Base-by-base conservation (phyloP, 129 eudicot genomes). In the Artemisia argyi region DNA sequence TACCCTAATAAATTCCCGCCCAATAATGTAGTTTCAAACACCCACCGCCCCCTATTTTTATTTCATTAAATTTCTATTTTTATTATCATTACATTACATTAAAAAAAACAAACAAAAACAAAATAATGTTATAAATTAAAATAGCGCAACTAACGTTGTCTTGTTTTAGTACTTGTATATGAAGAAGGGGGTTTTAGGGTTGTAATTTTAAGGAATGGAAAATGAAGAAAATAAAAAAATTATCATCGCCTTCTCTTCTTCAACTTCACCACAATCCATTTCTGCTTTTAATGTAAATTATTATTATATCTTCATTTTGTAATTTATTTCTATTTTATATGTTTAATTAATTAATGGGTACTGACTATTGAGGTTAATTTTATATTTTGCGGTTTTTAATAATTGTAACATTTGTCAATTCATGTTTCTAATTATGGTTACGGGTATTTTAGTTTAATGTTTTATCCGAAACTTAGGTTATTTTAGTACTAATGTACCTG, bases 1-100 rank as follows among this genome's bases (percentile, higher is more conserved):
- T 9, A 57, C 68, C 51, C 61, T 77, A 68, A 30, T 59, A 62
- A 77, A 62, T 62, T 78, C 72, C 81, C 77, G 76, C 76, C 71
- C 81, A 71, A 78, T 56, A 63, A 78, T 17, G 50, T 42, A 46
- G 30, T 70, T 78, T 70, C 51, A 65, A 78, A 77, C 46, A 39
- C 46, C 46, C 11, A 78, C 55, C 58, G 51, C 76, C 72, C 72
- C 64, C 58, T 61, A 46, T 32, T 60, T 59, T 52, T 7, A 39
- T 39, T 7, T 39, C 10, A 39, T 39, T 39, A 39, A 39, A 1
- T 7, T 7, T 39, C 46, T 7, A 39, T 39, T 7, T 39, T 39
- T 39, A 6, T 6, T 39, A 39, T n/a, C 46, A 7, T 39, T n/a
- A n/a, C n/a, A n/a, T n/a, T n/a, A n/a, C n/a, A n/a, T n/a, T n/a